These are phyloP conservation scores for Phytopythium oedochilum DNA, from an alignment of 352 stramenopile genomes.

Conservation along the genomic window DNA sequence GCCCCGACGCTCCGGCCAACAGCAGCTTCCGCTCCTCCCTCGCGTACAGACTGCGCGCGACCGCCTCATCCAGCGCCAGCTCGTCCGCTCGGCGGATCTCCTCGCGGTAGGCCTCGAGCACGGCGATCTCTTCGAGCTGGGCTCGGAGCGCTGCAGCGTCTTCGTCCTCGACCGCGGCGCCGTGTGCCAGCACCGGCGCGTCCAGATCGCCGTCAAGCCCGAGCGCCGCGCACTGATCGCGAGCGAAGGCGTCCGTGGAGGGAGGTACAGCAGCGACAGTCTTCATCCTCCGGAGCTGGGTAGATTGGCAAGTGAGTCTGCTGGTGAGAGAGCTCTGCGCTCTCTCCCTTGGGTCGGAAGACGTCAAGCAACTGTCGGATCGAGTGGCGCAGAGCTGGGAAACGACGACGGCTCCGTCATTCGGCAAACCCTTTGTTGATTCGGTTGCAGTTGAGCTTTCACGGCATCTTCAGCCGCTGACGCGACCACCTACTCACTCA, in stretches of 20 bases:
- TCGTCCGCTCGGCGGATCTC: constrained; percentile 32
- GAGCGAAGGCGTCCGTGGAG: constrained; percentile 3
- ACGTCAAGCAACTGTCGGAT: not conserved
- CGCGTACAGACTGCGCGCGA: constrained; percentile 40
- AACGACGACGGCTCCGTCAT: not conserved
- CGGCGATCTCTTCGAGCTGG: constrained; percentile 19
- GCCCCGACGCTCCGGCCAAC: not conserved
- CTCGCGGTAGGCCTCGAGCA: constrained; percentile 34
- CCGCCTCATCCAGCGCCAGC: constrained; percentile 24
- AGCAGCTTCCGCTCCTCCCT: constrained; percentile 36
- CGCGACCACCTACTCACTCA: not conserved
- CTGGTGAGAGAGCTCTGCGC: not conserved
- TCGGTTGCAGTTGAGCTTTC: not conserved
- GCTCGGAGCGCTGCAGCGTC: constrained; percentile 12
- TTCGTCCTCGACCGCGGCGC: constrained; percentile 14
- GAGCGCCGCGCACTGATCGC: constrained; percentile 10
- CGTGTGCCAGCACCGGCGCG: constrained; percentile 6
- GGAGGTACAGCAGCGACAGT: too few relatives aligned
- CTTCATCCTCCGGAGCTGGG: not conserved
- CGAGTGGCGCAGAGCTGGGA: not conserved
- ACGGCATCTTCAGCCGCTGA: not conserved
- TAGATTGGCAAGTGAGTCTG: not conserved
- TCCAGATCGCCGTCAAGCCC: constrained; percentile 12
- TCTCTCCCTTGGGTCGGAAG: not conserved
- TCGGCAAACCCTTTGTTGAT: too few relatives aligned